These are phyloP conservation scores for Coemansia interrupta DNA, from an alignment of 192 early-diverging fungal species.

Conservation along the genomic window DNA sequence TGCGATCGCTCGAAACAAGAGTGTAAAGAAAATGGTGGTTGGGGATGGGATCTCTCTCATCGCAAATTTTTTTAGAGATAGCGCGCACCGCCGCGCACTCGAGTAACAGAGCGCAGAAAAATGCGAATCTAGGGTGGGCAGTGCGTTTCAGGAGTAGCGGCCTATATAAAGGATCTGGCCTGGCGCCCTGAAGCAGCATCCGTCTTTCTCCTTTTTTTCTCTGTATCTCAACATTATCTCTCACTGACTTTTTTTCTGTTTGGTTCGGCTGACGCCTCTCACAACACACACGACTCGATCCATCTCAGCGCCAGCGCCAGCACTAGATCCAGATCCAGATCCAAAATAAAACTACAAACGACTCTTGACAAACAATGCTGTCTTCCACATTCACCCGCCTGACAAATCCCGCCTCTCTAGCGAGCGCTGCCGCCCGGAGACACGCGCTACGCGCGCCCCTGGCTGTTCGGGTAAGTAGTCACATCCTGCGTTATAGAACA, in stretches of 20 bases:
- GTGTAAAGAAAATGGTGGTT: not conserved
- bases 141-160: not conserved
- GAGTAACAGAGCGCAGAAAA: not conserved
- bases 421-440: slow-evolving; percentile 23
- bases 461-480: slow-evolving; percentile 33
- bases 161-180: slow-evolving; percentile 5
- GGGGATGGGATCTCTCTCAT: slow-evolving; percentile 1
- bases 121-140: not conserved
- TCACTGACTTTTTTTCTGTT: slow-evolving; percentile 6
- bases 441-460: slow-evolving; percentile 23
- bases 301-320: not conserved
- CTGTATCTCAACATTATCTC: slow-evolving; percentile 2
- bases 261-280: not conserved
- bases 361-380: slow-evolving; percentile 23
- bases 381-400: slow-evolving; percentile 32
- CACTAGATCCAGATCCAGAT: not conserved
- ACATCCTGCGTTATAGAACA: not conserved
- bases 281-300: not conserved
- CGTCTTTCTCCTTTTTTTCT: not conserved
- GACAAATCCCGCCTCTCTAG: slow-evolving; percentile 6
- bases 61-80: not conserved
- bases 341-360: not conserved
- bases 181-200: not conserved
- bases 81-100: not conserved
- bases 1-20: too few species aligned